These are phyloP conservation scores for Mytilinidion resinicola DNA, from an alignment of 495 filamentous ascomycete species.

Conservation along the genomic window DNA sequence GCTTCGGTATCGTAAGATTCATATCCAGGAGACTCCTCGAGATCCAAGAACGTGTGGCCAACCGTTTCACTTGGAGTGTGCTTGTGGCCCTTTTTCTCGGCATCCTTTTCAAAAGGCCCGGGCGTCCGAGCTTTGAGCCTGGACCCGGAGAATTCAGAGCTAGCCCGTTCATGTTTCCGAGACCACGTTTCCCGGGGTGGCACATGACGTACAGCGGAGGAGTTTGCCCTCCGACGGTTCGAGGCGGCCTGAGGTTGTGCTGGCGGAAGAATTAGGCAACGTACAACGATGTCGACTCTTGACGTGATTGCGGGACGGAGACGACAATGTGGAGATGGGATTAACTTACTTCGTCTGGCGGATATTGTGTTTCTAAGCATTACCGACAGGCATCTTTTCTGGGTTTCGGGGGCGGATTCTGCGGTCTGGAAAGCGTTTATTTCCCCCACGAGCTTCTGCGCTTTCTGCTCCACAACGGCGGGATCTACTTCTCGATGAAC, in stretches of 20 bases:
- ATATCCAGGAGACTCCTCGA: conserved; percentile 36
- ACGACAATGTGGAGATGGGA: neutral
- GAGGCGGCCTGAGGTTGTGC: conserved; percentile 22
- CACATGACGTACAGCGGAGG: conserved; percentile 31
- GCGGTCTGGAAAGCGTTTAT: conserved; percentile 70
- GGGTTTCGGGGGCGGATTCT: conserved; percentile 59
- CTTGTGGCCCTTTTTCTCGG: conserved; percentile 6
- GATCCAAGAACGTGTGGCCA: conserved; percentile 28
- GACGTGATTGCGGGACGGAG: neutral
- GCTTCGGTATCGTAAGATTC: conserved; percentile 25
- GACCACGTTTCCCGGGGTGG: conserved; percentile 26
- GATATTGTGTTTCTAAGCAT: conserved; percentile 66
- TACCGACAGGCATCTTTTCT: conserved; percentile 70
- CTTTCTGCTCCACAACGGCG: conserved; percentile 48
- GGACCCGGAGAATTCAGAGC: conserved; percentile 34
- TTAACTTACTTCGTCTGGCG: conserved; percentile 30
- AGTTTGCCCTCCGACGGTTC: conserved; percentile 33
- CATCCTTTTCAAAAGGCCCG: conserved; percentile 6
- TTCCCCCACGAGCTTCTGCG: conserved; percentile 49
- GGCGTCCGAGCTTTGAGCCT: conserved; percentile 9
- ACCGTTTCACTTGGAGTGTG: conserved; percentile 27
- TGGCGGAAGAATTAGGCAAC: conserved; percentile 1
- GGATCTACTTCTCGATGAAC: conserved; percentile 54
- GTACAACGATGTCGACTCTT: neutral
- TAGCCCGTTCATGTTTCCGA: conserved; percentile 34